phyloP scores from a whole-genome alignment of 2,329 filamentous ascomycete species.

The Lasiodiplodia sp. region DNA sequence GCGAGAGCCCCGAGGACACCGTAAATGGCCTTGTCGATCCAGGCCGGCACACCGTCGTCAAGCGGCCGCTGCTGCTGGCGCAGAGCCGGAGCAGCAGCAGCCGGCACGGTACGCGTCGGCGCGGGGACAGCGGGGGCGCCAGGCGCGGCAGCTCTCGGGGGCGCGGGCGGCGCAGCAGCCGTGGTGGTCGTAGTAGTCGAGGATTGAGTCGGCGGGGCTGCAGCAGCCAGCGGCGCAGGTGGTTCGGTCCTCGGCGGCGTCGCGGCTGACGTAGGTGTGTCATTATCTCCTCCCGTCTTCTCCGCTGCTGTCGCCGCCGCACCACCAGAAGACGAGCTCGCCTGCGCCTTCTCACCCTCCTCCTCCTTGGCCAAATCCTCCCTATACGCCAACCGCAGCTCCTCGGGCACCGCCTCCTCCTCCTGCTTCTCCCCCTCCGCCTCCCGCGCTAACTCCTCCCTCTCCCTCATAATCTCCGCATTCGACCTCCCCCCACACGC shows the following conservation, averaged over 20 bases:
- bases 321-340: slow-evolving; percentile 7
- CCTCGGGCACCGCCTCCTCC: slow-evolving; percentile 59
- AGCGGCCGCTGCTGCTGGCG: slow-evolving; percentile 30
- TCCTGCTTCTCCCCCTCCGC: slow-evolving; percentile 48
- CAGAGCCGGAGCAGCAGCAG: slow-evolving; percentile 11
- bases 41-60: slow-evolving; percentile 67
- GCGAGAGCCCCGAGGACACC: slow-evolving; percentile 73
- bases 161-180: not conserved
- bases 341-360: slow-evolving; percentile 34
- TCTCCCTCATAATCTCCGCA: slow-evolving; percentile 75
- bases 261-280: not conserved
- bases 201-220: not conserved
- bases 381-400: slow-evolving; percentile 72
- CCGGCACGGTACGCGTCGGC: slow-evolving; percentile 27
- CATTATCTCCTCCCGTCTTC: not conserved
- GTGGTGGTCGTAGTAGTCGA: not conserved
- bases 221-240: too few relatives aligned
- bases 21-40: slow-evolving; percentile 83
- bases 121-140: slow-evolving; percentile 31
- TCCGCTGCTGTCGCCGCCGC: not conserved
- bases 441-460: slow-evolving; percentile 64
- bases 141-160: slow-evolving; percentile 17
- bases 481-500: slow-evolving; percentile 73
- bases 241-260: not conserved
- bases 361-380: slow-evolving; percentile 67